Evolutionary conservation across 2,329 filamentous ascomycete species (phyloP).

Genomic region (Aureobasidium sp.): DNA sequence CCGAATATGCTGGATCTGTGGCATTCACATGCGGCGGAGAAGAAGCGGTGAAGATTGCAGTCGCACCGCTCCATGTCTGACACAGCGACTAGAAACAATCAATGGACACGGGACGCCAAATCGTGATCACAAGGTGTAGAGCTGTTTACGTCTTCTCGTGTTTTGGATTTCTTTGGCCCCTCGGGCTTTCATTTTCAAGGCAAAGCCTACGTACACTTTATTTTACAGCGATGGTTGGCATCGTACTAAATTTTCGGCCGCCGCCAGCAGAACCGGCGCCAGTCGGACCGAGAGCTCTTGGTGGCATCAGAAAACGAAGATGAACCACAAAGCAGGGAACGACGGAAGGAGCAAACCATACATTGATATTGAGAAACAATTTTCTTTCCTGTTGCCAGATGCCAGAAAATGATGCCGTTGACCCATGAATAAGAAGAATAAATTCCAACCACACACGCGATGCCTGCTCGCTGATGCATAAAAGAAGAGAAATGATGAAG

Average conservation of each 20-base stretch:
- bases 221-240: background rate
- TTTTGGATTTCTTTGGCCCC: slow-evolving; percentile 8
- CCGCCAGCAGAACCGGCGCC: background rate
- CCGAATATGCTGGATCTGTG: background rate
- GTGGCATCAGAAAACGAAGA: background rate
- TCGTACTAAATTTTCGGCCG: background rate
- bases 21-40: background rate
- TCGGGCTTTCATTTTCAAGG: slow-evolving; percentile 7
- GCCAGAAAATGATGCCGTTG: slow-evolving; percentile 9
- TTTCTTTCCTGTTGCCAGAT: slow-evolving; percentile 10
- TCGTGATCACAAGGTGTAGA: background rate
- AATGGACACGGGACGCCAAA: background rate
- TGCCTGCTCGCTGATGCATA: slow-evolving; percentile 15
- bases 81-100: background rate
- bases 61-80: slow-evolving; percentile 4
- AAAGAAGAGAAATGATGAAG: background rate
- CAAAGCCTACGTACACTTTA: slow-evolving; percentile 11
- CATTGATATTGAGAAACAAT: slow-evolving; percentile 16
- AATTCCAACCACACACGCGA: slow-evolving; percentile 8
- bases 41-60: slow-evolving; percentile 11
- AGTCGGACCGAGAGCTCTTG: slow-evolving; percentile 10
- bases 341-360: background rate
- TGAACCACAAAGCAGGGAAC: background rate
- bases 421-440: background rate
- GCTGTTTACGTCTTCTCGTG: slow-evolving; percentile 1